phyloP scores from a whole-genome alignment of 2,329 filamentous ascomycete genomes.

The Trichoderma aggressivum region DNA sequence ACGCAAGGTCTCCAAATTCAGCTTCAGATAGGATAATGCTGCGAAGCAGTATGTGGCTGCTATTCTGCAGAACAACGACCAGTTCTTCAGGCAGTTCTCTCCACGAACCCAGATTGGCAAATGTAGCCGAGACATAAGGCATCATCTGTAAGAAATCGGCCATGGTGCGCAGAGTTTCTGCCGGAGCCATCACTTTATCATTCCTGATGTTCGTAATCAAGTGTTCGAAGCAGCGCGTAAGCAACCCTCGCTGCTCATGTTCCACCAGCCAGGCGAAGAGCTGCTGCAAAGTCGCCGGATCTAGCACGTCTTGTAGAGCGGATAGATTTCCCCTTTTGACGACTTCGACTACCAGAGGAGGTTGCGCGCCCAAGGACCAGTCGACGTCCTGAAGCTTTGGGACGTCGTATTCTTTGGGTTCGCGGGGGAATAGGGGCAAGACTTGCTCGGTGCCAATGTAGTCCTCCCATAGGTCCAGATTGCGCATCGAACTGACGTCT shows the following conservation, averaged over 20 bases:
- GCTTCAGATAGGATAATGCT: slow-evolving; percentile 14
- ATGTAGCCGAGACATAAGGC: background rate
- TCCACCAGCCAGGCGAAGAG: slow-evolving; percentile 11
- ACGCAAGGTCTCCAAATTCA: slow-evolving; percentile 10
- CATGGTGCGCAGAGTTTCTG: slow-evolving; percentile 1
- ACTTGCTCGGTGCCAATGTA: slow-evolving; percentile 38
- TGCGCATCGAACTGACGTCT: slow-evolving; percentile 35
- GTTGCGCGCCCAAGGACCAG: background rate
- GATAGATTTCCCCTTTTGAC: background rate
- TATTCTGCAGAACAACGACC: slow-evolving; percentile 4
- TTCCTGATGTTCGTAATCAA: slow-evolving; percentile 5
- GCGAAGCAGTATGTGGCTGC: background rate
- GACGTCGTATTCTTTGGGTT: slow-evolving; percentile 32
- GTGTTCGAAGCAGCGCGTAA: slow-evolving; percentile 9
- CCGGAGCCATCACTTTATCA: slow-evolving; percentile 5
- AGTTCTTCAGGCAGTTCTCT: background rate
- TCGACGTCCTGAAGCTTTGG: slow-evolving; percentile 28
- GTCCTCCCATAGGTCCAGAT: slow-evolving; percentile 40
- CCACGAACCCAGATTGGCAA: slow-evolving; percentile 5
- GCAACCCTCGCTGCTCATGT: background rate
- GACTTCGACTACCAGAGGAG: slow-evolving; percentile 9
- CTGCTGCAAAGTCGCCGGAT: background rate
- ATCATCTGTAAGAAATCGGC: background rate
- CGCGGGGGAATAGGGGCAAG: slow-evolving; percentile 35
- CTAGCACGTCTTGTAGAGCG: slow-evolving; percentile 14